Evolutionary conservation across 2,329 filamentous ascomycete species (phyloP), one percentile per base, ranked within the genome.

Genomic region (Colletotrichum eleusines): DNA sequence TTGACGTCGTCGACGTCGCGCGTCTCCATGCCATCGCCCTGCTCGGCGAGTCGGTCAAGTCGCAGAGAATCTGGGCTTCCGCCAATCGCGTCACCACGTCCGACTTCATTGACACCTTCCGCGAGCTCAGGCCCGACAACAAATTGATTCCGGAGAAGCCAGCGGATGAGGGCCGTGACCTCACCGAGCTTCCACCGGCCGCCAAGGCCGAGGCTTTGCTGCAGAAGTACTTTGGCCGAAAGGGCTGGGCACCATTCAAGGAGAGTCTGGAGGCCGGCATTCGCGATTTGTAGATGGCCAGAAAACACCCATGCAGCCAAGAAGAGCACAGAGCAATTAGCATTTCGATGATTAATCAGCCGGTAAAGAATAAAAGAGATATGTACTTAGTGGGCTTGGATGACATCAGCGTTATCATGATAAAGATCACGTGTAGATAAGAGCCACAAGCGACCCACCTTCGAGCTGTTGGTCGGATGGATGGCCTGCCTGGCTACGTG

Each of bases 61-160:
- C 81, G 0, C 83, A 90, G 74, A 83, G 89, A 0, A 76, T 91
- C 11, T 88, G 89, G 74, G 88, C 80, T 1, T 88, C 85, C 63
- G 86, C 84, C 0, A 78, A 81, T 1, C 14, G 11, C 8, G 35
- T 63, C 44, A 73, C 65, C 64, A 53, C 35, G 5, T 61, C 64
- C 0, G 71, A 73, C n/a, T 35, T 72, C 18, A 62, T 72, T 18
- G 50, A 66, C n/a, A 35, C 38, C 5, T 23, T 72, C 11, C 54
- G 35, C 18, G 51, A 53, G 44, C 54, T 73, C 9, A 63, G 71
- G 18, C 71, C 71, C 20, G 50, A 73, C 16, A 73, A 72, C n/a
- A 69, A 65, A 44, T 23, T 64, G 23, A 73, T 73, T 7, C 71
- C 71, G 44, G 54, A 66, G 20, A 54, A 63, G n/a, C 42, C 59